Evolutionary conservation across 2,329 filamentous ascomycete species (phyloP).

Genomic region (Leptoxyphium fumago): DNA sequence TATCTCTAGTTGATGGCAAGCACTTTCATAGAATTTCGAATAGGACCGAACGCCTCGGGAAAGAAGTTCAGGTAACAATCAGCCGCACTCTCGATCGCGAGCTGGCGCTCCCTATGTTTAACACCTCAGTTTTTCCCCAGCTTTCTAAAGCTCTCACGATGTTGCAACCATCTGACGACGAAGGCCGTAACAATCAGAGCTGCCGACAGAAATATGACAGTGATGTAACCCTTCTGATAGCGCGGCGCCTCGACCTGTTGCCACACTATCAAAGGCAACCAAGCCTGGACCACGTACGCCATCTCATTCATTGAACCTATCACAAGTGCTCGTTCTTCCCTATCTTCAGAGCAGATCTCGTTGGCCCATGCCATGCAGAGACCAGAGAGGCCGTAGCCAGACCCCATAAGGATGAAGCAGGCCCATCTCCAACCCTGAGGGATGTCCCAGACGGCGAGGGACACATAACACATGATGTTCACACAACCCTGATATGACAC

Average conservation of each 20-base stretch:
- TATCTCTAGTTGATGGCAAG: too few species aligned
- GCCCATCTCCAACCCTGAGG: slow-evolving; percentile 44
- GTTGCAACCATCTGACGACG: slow-evolving; percentile 32
- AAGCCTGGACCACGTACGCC: slow-evolving; percentile 54
- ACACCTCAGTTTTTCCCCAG: neutral
- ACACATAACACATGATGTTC: slow-evolving; percentile 28
- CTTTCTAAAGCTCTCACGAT: slow-evolving; percentile 8
- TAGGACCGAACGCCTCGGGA: too few species aligned
- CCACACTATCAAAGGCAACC: slow-evolving; percentile 53
- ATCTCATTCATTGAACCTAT: slow-evolving; percentile 53
- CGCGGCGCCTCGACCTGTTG: slow-evolving; percentile 30
- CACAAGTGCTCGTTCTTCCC: slow-evolving; percentile 52
- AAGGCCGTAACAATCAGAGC: slow-evolving; percentile 38
- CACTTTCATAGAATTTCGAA: too few species aligned
- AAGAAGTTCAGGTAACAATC: too few species aligned
- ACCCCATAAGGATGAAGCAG: slow-evolving; percentile 42
- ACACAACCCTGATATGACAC: slow-evolving; percentile 5
- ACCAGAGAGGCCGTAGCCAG: slow-evolving; percentile 32
- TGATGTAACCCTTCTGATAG: slow-evolving; percentile 48
- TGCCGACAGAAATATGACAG: slow-evolving; percentile 35
- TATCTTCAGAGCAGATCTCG: slow-evolving; percentile 40
- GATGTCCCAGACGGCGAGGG: slow-evolving; percentile 33
- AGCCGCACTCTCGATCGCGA: too few species aligned
- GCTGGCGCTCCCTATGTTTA: too few species aligned
- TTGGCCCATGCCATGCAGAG: slow-evolving; percentile 34